phyloP scores from a whole-genome alignment of 1,284 basidiomycete species.

The Fomitiporia mediterranea region DNA sequence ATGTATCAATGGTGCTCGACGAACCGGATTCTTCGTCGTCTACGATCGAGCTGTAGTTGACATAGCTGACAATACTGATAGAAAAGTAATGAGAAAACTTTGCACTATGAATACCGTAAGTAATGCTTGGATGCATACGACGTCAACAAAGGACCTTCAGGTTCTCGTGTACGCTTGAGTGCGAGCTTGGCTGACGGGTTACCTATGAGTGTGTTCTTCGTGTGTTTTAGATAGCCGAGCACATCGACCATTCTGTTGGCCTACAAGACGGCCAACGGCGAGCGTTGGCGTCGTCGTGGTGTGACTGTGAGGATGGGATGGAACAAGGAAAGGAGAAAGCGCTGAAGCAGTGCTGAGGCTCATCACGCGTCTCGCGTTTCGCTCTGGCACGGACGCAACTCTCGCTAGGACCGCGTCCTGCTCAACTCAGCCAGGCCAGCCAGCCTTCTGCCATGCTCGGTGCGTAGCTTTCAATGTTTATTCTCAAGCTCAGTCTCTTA shows the following conservation, averaged over 20 bases:
- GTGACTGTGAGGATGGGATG: no score
- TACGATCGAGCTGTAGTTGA: slow-evolving; percentile 7
- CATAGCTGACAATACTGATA: slow-evolving; percentile 18
- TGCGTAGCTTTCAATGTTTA: not conserved
- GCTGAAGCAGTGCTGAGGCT: no score
- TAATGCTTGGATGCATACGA: slow-evolving; percentile 6
- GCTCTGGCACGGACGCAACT: no score
- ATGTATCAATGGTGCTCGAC: slow-evolving; percentile 28
- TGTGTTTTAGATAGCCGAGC: slow-evolving; percentile 43
- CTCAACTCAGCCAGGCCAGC: not conserved
- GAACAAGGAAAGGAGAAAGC: no score
- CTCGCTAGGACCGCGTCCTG: not conserved
- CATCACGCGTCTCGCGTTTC: no score
- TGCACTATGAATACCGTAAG: no score
- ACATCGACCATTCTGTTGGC: slow-evolving; percentile 13
- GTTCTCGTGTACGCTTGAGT: slow-evolving; percentile 26
- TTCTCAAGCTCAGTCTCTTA: not conserved
- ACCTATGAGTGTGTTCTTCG: slow-evolving; percentile 71
- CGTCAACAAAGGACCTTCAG: slow-evolving; percentile 7
- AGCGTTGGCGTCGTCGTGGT: not conserved
- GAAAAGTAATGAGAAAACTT: no score
- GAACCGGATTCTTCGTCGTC: not conserved
- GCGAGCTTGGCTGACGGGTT: slow-evolving; percentile 64
- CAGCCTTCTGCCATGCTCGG: not conserved
- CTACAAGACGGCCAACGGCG: not conserved